Percentiles rank a stretch among this genome's conserved stretches.
Conservation (phyloP, 202 grass and related monocot species). For the Sporobolus alterniflorus region DNA sequence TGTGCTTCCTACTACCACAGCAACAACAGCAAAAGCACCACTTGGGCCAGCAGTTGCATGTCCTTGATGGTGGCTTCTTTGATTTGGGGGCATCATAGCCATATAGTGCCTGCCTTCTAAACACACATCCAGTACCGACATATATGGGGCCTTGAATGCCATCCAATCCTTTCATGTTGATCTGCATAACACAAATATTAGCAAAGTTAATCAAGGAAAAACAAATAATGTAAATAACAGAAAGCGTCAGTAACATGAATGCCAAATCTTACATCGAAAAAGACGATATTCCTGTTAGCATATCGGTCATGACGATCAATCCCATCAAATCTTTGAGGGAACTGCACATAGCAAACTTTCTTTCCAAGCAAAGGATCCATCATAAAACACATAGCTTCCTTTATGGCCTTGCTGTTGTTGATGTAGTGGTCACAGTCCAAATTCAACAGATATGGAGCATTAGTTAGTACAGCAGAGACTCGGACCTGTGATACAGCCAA, state of each 20-base stretch:
- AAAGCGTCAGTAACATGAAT: conserved; percentile 7
- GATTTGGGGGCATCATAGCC: conserved; percentile 93
- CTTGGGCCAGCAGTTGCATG: conserved; percentile 95
- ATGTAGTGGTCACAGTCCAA: conserved; percentile 99
- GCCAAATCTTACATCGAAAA: conserved; percentile 81
- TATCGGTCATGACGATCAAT: conserved; percentile 99
- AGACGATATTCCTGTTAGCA: conserved; percentile 92
- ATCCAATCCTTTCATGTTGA: conserved; percentile 99
- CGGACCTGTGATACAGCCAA: conserved; percentile 60
- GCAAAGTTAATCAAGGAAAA: background rate
- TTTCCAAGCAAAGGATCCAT: conserved; percentile 95
- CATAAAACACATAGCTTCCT: conserved; percentile 99
- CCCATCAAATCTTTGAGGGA: conserved; percentile 93
- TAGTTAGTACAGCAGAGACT: conserved; percentile 92
- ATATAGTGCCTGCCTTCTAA: conserved; percentile 86
- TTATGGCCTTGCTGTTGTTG: conserved; percentile 96
- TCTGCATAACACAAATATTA: conserved; percentile 47
- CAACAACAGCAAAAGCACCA: conserved; percentile 82
- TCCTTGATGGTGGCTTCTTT: conserved; percentile 89
- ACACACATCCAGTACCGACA: conserved; percentile 88
- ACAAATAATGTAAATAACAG: conserved; percentile 1
- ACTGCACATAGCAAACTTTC: conserved; percentile 95
- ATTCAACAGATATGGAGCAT: conserved; percentile 88
- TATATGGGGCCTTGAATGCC: conserved; percentile 97
- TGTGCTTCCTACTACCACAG: conserved; percentile 61